Evolutionary conservation across 2,329 filamentous ascomycete genomes (phyloP), one percentile per base, ranked within the genome.

Genomic region (Chaetomium olivaceum): DNA sequence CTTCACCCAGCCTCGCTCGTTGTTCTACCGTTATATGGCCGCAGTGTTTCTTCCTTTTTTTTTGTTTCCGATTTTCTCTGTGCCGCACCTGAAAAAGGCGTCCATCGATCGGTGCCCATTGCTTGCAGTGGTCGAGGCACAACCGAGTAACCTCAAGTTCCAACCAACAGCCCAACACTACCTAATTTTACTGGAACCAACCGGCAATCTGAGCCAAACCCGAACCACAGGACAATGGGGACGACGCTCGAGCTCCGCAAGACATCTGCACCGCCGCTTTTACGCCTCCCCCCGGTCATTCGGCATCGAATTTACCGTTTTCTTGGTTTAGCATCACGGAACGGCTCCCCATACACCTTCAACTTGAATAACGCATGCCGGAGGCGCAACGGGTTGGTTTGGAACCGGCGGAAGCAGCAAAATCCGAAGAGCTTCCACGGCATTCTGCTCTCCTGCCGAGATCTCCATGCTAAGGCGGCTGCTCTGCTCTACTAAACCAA

Each of bases 401-500:
- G n/a, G n/a, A n/a, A n/a, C n/a, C n/a, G n/a, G n/a, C n/a, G n/a
- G 46, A 48, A 19, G 7, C n/a, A 48, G 8, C 46, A 21, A 9
- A 23, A 11, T 3, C 7, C 46, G 19, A 21, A 9, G 19, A 12
- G 11, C 46, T 51, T 39, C 46, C n/a, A 51, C 21, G 58, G 58
- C 29, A 16, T 61, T 11, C 29, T 61, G 2, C 58, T 51, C 8
- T 61, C 58, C 9, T 61, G 58, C 19, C 58, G 46, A 3, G 12
- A 19, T 29, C 11, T 61, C 5, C 23, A 61, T 21, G 11, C 8
- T n/a, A 27, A 61, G 46, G 12, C 29, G 0, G 58, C 27, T 25
- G 29, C 46, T 5, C 29, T 61, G 9, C 46, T 61, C 1, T 61
- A 61, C 48, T 61, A 46, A 14, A 21, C 46, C n/a, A 51, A 52